A percentile compares a stretch with the other conserved stretches of the same genome.
These are phyloP conservation scores for Aspergillus flavus DNA, from an alignment of 2,329 filamentous ascomycete species.

Conservation along the genomic window DNA sequence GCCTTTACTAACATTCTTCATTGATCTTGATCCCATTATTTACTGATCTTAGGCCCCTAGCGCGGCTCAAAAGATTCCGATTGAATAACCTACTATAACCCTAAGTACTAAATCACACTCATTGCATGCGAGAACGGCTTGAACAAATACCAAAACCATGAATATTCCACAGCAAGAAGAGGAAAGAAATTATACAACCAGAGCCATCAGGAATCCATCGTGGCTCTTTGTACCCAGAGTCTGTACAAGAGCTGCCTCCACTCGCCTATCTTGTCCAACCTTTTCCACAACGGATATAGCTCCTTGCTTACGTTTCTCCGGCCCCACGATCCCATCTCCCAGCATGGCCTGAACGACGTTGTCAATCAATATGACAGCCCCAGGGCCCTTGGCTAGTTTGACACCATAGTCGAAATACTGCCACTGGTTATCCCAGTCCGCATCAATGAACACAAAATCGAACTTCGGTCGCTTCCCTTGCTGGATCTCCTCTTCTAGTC, in stretches of 20 bases:
- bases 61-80: background rate
- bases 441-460: background rate
- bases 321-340: background rate
- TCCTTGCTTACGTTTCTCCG: background rate
- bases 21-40: no score
- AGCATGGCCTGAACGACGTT: background rate
- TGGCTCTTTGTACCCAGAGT: background rate
- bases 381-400: background rate
- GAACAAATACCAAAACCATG: background rate
- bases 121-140: background rate
- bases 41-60: no score
- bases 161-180: background rate
- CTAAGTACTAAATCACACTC: background rate
- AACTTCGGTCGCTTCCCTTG: background rate
- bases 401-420: background rate
- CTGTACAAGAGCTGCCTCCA: background rate
- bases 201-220: background rate
- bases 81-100: rapidly evolving
- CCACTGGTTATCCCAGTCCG: background rate
- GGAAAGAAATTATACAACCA: background rate
- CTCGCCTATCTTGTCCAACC: background rate
- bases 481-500: background rate
- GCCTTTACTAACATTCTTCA: background rate
- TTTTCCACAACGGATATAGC: background rate
- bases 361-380: background rate